Percentiles rank a stretch among this genome's conserved stretches.
These are phyloP conservation scores for Phaffia rhodozyma DNA, from an alignment of 1,284 basidiomycete genomes.

Conservation along the genomic window DNA sequence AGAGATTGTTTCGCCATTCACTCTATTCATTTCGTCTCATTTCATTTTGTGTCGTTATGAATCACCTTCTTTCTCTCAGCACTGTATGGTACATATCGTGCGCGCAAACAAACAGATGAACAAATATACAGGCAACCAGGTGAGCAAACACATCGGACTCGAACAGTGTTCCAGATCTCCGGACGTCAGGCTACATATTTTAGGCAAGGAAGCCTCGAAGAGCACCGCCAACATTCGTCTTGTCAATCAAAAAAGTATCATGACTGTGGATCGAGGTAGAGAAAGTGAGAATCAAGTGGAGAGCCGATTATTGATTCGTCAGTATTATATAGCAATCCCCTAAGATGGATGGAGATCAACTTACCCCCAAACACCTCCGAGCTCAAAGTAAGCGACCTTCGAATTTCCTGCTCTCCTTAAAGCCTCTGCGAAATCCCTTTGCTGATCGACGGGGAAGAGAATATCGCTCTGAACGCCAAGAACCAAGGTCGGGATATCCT, in stretches of 20 bases:
- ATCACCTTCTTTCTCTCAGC: no score
- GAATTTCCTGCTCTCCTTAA: slow-evolving; percentile 77
- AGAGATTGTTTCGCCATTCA: no score
- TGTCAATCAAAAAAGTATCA: slow-evolving; percentile 86
- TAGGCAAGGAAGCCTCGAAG: slow-evolving; percentile 55
- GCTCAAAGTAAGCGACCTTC: slow-evolving; percentile 87
- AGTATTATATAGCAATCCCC: neutral
- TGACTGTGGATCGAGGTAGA: slow-evolving; percentile 35
- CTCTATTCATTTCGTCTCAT: no score
- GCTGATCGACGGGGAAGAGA: slow-evolving; percentile 93
- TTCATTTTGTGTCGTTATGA: no score
- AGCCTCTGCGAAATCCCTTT: slow-evolving; percentile 87
- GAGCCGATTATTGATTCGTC: no score
- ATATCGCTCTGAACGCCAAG: slow-evolving; percentile 96
- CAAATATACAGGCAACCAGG: no score
- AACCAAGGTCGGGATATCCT: slow-evolving; percentile 68
- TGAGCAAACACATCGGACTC: no score
- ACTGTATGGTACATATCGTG: no score
- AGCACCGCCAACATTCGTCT: slow-evolving; percentile 64
- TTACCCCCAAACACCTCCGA: slow-evolving; percentile 90
- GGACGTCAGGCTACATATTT: slow-evolving; percentile 17
- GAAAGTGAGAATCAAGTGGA: neutral
- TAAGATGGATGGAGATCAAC: slow-evolving; percentile 4
- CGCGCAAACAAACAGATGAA: no score
- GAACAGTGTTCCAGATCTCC: no score